Conservation (phyloP, 73 alveolate species). For the Paramecium bursaria region DNA sequence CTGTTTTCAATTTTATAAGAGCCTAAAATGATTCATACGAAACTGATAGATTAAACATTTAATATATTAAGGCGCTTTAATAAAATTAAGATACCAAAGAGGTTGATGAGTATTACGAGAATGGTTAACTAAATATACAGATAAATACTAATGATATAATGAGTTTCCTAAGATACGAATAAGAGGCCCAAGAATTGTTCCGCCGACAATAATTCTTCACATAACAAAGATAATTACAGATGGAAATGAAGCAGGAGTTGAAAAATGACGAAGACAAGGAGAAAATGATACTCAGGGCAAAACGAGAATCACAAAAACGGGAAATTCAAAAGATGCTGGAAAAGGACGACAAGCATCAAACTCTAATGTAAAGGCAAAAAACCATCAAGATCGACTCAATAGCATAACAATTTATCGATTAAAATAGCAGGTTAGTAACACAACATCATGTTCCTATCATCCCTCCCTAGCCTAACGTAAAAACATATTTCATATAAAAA, state of each 20-base stretch:
- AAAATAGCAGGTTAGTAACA: too few relatives aligned
- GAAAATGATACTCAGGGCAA: not conserved
- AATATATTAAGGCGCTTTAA: conserved; percentile 1
- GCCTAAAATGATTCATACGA: too few relatives aligned
- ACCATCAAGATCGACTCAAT: not conserved
- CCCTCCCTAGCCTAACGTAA: too few relatives aligned
- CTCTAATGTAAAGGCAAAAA: not conserved
- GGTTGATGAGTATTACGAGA: conserved; percentile 9
- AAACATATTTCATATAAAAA: too few relatives aligned
- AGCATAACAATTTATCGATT: conserved; percentile 13
- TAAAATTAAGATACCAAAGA: conserved; percentile 45
- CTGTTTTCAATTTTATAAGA: too few relatives aligned
- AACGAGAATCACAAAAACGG: not conserved
- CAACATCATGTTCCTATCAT: too few relatives aligned
- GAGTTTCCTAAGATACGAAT: conserved; percentile 12
- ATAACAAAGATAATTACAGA: not conserved
- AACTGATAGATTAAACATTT: too few relatives aligned
- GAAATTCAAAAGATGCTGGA: not conserved
- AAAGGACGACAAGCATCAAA: not conserved
- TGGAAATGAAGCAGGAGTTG: conserved; percentile 20
- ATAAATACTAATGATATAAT: conserved; percentile 16
- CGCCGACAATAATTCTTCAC: not conserved
- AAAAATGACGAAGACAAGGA: not conserved
- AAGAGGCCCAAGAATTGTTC: conserved; percentile 23
- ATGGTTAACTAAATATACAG: conserved; percentile 12